Evolutionary conservation across 352 stramenopile species (phyloP), one percentile per base, ranked within the genome.

Genomic region (Phytophthora ramorum): DNA sequence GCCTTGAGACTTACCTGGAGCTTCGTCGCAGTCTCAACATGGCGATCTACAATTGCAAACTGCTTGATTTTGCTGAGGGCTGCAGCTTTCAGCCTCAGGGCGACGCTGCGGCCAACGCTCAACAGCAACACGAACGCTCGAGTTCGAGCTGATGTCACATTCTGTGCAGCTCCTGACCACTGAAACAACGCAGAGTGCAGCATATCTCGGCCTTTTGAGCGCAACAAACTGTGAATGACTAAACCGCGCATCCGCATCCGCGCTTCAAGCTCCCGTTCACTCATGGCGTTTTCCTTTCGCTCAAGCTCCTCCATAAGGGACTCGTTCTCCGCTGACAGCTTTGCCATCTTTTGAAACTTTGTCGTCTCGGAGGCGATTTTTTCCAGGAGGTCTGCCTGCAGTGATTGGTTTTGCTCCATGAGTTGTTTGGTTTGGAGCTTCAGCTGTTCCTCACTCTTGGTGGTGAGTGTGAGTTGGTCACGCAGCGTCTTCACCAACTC

Each of bases 351-450:
- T 46, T 90, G 80, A 58, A 90, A 89, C 32, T 89, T 89, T 49
- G 67, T 75, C 7, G 78, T 85, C 58, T 90, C 83, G 6, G 71
- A 71, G 13, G 78, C 80, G 19, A 91, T 90, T 55, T 90, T 90
- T 35, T 90, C 80, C 2, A 91, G 66, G 28, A 90, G 57, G 50
- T 91, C 83, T n/a, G 74, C 59, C 40, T 91, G 78, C 3, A 91
- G 58, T 4, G 83, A 73, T 44, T 87, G 83, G 19, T 91, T 91
- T 47, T 90, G 83, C 46, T 91, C 76, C 45, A 90, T 84, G 17
- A 91, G 75, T 49, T 90, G 78, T 30, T 84, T 80, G 9, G 77
- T 90, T 59, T 91, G 83, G 14, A 89, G 66, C 53, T 91, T 89
- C 38, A 91, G 63, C 38, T 91, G 80, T 54, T 87, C 78, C 57